These are phyloP conservation scores for Linanthus parryae DNA, from an alignment of 148 eudicot species.

Conservation along the genomic window DNA sequence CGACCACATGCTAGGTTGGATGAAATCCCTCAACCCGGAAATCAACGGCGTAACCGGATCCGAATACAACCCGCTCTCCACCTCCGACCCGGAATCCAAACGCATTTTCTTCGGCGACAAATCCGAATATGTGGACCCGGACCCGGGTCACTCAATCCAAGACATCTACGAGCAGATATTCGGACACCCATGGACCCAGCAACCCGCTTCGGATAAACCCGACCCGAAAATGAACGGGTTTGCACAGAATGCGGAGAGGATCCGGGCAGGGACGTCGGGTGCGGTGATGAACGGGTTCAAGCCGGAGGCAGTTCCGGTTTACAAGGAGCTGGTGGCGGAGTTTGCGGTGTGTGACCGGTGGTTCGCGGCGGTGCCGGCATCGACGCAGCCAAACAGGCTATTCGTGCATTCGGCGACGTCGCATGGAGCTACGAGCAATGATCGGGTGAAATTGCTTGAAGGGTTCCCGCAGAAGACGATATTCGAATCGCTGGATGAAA, in stretches of 20 bases:
- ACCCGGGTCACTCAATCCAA: slow-evolving; percentile 54
- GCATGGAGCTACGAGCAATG: slow-evolving; percentile 41
- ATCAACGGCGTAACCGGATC: slow-evolving; percentile 26
- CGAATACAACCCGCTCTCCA: slow-evolving; percentile 34
- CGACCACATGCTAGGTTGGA: slow-evolving; percentile 31
- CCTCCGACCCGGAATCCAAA: slow-evolving; percentile 19
- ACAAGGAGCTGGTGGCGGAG: slow-evolving; percentile 26
- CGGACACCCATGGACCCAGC: slow-evolving; percentile 48
- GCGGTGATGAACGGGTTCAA: slow-evolving; percentile 39
- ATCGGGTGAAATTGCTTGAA: slow-evolving; percentile 29
- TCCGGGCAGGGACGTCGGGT: slow-evolving; percentile 23
- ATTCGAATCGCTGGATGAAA: slow-evolving; percentile 51
- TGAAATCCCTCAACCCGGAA: slow-evolving; percentile 25
- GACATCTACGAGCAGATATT: slow-evolving; percentile 55
- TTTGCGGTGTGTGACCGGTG: slow-evolving; percentile 52
- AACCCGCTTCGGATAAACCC: slow-evolving; percentile 26
- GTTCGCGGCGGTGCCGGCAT: slow-evolving; percentile 59
- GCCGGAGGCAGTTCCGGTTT: slow-evolving; percentile 31
- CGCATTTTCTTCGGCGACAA: slow-evolving; percentile 26
- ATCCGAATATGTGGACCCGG: slow-evolving; percentile 38
- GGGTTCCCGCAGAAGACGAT: slow-evolving; percentile 66
- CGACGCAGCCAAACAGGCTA: slow-evolving; percentile 68
- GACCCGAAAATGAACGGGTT: slow-evolving; percentile 37
- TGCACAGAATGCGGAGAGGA: slow-evolving; percentile 33
- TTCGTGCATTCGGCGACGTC: slow-evolving; percentile 56